Evolutionary conservation across 257 asterid genomes (phyloP).

Genomic region (Solanum etuberosum): DNA sequence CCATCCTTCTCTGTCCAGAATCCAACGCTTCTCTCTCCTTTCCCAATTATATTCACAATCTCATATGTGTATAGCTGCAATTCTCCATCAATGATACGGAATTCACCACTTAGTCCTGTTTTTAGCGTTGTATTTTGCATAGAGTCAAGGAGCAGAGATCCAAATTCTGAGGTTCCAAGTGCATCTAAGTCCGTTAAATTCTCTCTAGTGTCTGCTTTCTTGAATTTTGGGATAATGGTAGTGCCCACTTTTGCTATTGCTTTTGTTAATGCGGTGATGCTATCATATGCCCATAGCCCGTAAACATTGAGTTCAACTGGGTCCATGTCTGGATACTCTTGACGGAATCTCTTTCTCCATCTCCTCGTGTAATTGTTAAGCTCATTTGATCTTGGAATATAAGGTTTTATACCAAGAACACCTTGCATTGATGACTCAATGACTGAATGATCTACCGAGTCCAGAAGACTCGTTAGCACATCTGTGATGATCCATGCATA

Average conservation of each 20-base stretch:
- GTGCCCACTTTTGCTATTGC: slow-evolving; percentile 15
- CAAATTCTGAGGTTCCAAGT: slow-evolving; percentile 26
- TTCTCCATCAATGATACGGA: slow-evolving; percentile 20
- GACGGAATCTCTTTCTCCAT: slow-evolving; percentile 29
- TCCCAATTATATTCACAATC: slow-evolving; percentile 36
- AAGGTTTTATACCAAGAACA: slow-evolving; percentile 36
- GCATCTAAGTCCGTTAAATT: slow-evolving; percentile 25
- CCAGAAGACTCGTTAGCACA: slow-evolving; percentile 26
- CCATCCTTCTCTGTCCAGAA: slow-evolving; percentile 33
- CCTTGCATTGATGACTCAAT: slow-evolving; percentile 46
- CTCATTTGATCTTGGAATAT: slow-evolving; percentile 21
- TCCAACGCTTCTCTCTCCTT: slow-evolving; percentile 18
- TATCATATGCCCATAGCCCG: slow-evolving; percentile 49
- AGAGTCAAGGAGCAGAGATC: slow-evolving; percentile 11
- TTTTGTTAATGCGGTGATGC: slow-evolving; percentile 19
- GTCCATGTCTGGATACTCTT: slow-evolving; percentile 26
- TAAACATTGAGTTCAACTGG: slow-evolving; percentile 17
- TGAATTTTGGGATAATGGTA: not conserved
- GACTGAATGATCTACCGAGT: slow-evolving; percentile 9
- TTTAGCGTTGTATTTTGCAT: slow-evolving; percentile 12
- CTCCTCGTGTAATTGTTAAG: slow-evolving; percentile 10
- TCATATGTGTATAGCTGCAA: slow-evolving; percentile 23
- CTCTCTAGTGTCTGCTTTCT: not conserved
- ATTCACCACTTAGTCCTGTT: slow-evolving; percentile 37
- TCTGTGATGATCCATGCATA: slow-evolving; percentile 46